Evolutionary conservation across 1,284 basidiomycete species (phyloP), one percentile per base, ranked within the genome.

Genomic region (Microbotryum scabiosae): DNA sequence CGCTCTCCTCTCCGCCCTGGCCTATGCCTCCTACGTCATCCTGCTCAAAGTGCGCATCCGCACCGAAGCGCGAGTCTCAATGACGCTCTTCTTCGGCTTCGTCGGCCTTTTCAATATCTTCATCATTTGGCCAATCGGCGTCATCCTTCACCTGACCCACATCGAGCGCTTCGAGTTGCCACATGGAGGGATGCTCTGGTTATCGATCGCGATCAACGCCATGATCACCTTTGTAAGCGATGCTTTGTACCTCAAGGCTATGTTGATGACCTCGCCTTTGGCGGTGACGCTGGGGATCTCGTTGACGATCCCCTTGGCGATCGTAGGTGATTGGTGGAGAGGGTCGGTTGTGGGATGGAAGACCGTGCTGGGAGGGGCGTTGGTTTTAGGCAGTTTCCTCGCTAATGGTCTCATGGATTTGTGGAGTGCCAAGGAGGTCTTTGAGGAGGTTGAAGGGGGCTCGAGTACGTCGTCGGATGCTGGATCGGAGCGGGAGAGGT

Each of bases 211-310:
- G 20, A 76, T 89, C 68, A 97, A 97, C 73, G 68, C 70, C 10
- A 58, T 57, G 36, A 76, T 77, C 62, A 77, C 76, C 9, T 75
- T 77, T 26, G 73, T 75, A 10, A 18, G 65, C 57, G 57, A 58
- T 52, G 58, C 57, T 12, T 44, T 68, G 48, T 75, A 73, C 56
- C 65, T 74, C 36, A 60, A 72, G 62, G 90, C 94, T 6, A 97
- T 97, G 92, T 82, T 98, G 65, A 97, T 96, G 79, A 97, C 93
- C 3, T 94, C 92, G 4, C 94, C 73, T 18, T 56, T 75, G 67
- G 87, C 94, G 25, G 92, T 90, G 16, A 98, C 94, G 1, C 80
- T 98, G 61, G 94, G 96, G 20, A 80, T 98, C 21, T 90, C 87
- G 60, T 80, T 98, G n/a, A 97, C 96, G 0, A 96, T 97, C 72